Evolutionary conservation across 768 basidiomycete species (phyloP).

Genomic region (Ramaria sp.): DNA sequence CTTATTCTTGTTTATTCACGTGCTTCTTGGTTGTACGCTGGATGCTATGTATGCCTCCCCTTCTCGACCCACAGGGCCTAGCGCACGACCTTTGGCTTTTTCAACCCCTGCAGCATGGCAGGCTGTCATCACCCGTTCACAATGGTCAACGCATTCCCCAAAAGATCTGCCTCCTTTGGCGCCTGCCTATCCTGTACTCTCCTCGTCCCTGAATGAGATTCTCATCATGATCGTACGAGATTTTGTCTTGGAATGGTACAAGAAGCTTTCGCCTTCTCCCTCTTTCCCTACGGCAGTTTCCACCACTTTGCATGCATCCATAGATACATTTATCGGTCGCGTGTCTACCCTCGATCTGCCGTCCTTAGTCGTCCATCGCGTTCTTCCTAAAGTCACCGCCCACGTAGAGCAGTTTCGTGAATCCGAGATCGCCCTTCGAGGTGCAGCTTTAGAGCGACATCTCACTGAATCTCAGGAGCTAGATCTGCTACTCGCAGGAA

Average conservation of each 20-base stretch:
- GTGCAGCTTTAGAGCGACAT: slow-evolving; percentile 69
- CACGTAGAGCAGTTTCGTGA: slow-evolving; percentile 88
- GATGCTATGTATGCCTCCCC: slow-evolving; percentile 6
- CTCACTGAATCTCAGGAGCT: slow-evolving; percentile 86
- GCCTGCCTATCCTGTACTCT: slow-evolving; percentile 54
- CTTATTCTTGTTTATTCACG: slow-evolving; percentile 12
- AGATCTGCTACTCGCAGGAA: slow-evolving; percentile 74
- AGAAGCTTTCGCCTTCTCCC: slow-evolving; percentile 71
- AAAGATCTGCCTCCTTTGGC: slow-evolving; percentile 58
- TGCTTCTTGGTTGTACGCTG: slow-evolving; percentile 15
- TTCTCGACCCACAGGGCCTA: slow-evolving; percentile 19
- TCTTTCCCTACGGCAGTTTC: slow-evolving; percentile 86
- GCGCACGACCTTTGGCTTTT: slow-evolving; percentile 71
- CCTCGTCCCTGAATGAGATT: slow-evolving; percentile 67
- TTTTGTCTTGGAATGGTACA: slow-evolving; percentile 88
- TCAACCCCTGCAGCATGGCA: slow-evolving; percentile 95
- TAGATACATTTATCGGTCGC: slow-evolving; percentile 48
- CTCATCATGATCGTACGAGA: slow-evolving; percentile 74
- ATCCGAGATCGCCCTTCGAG: slow-evolving; percentile 78
- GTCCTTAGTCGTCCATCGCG: slow-evolving; percentile 66
- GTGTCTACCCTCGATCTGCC: slow-evolving; percentile 57
- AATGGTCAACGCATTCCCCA: slow-evolving; percentile 72
- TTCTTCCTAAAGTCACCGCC: slow-evolving; percentile 80
- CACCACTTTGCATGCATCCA: slow-evolving; percentile 52
- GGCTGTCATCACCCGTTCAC: slow-evolving; percentile 76